Percentiles rank a stretch among this genome's conserved stretches.
Conservation (phyloP, 805 yeast genomes). For the Teunomyces pallodes region DNA sequence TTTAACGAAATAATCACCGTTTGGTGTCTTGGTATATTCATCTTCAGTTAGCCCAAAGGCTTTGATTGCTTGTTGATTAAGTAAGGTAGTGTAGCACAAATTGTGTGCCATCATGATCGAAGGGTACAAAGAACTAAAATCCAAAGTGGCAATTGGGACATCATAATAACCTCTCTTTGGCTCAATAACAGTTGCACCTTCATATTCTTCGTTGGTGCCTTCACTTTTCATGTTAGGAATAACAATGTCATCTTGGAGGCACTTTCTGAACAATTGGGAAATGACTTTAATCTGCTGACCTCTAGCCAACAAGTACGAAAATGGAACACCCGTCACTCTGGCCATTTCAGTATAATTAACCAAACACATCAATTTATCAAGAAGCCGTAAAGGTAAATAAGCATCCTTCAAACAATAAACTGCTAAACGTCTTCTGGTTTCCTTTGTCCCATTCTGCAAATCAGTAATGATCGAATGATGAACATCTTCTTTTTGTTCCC, state of each 20-base stretch:
- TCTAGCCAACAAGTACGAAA: constrained; percentile 79
- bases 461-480: constrained; percentile 96
- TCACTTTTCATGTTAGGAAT: constrained; percentile 86
- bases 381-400: constrained; percentile 78
- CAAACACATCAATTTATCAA: constrained; percentile 93
- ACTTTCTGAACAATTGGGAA: constrained; percentile 91
- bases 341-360: constrained; percentile 99
- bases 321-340: constrained; percentile 98
- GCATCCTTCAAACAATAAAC: constrained; percentile 98
- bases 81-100: constrained; percentile 87
- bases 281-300: constrained; percentile 98
- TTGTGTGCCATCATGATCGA: constrained; percentile 99
- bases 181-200: constrained; percentile 99
- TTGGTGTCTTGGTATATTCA: constrained; percentile 87
- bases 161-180: constrained; percentile 95
- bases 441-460: constrained; percentile 86
- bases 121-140: constrained; percentile 96
- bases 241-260: constrained; percentile 79
- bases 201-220: constrained; percentile 88
- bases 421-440: constrained; percentile 91
- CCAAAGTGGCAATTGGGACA: constrained; percentile 95
- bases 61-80: constrained; percentile 66
- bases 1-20: constrained; percentile 87
- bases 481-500: constrained; percentile 97
- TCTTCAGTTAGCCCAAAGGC: constrained; percentile 60